A percentile compares a stretch with the other conserved stretches of the same genome.
Evolutionary conservation across 176 grass and related monocot genomes (phyloP).

Genomic region (Oryza nivara): DNA sequence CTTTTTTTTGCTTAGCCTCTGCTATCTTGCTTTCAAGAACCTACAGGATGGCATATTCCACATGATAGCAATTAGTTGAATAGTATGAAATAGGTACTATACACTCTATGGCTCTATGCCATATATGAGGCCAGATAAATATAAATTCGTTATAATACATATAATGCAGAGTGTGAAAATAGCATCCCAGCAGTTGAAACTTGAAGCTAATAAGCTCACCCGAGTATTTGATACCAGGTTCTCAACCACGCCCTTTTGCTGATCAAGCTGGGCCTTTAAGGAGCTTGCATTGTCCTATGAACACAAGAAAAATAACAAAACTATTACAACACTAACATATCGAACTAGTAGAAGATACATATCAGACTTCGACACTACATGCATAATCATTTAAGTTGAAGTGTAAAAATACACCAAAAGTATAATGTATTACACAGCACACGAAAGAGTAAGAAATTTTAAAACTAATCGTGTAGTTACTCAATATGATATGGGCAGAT

Average conservation of each 20-base stretch:
- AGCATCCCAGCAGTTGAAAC: background rate
- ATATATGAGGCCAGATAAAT: background rate
- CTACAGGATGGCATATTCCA: slow-evolving; percentile 52
- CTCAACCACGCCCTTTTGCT: slow-evolving; percentile 88
- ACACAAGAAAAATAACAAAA: slow-evolving; percentile 31
- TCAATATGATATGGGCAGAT: background rate
- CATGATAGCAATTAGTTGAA: slow-evolving; percentile 9
- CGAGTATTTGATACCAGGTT: slow-evolving; percentile 91
- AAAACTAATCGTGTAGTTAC: slow-evolving; percentile 23
- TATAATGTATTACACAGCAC: slow-evolving; percentile 1
- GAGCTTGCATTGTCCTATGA: slow-evolving; percentile 94
- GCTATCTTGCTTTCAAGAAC: slow-evolving; percentile 98
- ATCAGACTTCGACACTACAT: background rate
- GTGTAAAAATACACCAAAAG: background rate
- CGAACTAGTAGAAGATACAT: slow-evolving; percentile 18
- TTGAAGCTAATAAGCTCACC: slow-evolving; percentile 54
- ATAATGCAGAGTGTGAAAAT: slow-evolving; percentile 16
- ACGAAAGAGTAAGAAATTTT: background rate
- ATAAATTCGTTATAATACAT: background rate
- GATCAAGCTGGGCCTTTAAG: slow-evolving; percentile 88
- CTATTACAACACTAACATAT: slow-evolving; percentile 30
- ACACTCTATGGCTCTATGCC: background rate
- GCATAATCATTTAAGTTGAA: background rate
- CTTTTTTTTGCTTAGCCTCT: slow-evolving; percentile 97
- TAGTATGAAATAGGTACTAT: background rate